These are phyloP conservation scores for Vaccinium vitisidaea DNA, from an alignment of 148 eudicot genomes.

Conservation along the genomic window DNA sequence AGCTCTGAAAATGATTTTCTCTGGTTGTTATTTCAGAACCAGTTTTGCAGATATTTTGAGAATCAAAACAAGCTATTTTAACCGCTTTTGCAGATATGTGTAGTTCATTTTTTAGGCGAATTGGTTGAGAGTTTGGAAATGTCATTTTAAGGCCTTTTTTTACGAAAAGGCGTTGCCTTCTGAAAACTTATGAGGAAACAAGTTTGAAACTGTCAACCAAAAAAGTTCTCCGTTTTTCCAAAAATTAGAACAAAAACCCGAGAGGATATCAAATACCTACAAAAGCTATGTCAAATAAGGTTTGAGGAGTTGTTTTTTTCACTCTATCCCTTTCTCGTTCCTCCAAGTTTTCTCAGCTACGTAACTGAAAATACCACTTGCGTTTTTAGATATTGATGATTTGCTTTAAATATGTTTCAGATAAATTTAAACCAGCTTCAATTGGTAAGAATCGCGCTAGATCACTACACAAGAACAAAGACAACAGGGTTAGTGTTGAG, in stretches of 20 bases:
- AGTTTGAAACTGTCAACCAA: background rate
- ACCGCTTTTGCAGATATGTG: background rate
- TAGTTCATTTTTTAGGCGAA: background rate
- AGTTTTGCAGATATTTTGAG: background rate
- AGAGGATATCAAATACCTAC: background rate
- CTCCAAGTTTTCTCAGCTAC: no score
- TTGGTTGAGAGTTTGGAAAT: background rate
- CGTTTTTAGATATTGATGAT: background rate
- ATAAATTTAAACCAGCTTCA: constrained; percentile 93
- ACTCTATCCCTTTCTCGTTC: background rate
- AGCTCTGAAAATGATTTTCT: background rate
- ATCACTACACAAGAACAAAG: constrained; percentile 69
- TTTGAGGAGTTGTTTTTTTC: background rate
- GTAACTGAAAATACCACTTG: no score
- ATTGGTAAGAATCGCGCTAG: constrained; percentile 85
- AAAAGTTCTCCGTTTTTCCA: background rate
- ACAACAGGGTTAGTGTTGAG: constrained; percentile 75
- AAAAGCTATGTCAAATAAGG: background rate
- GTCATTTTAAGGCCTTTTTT: background rate
- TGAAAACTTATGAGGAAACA: background rate
- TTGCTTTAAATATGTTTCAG: constrained; percentile 32
- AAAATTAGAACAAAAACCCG: background rate
- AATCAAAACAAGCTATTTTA: background rate
- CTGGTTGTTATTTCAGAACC: background rate
- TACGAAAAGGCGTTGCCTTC: background rate